Conservation (phyloP, 805 yeast genomes). For the Barnettozyma vustinii region DNA sequence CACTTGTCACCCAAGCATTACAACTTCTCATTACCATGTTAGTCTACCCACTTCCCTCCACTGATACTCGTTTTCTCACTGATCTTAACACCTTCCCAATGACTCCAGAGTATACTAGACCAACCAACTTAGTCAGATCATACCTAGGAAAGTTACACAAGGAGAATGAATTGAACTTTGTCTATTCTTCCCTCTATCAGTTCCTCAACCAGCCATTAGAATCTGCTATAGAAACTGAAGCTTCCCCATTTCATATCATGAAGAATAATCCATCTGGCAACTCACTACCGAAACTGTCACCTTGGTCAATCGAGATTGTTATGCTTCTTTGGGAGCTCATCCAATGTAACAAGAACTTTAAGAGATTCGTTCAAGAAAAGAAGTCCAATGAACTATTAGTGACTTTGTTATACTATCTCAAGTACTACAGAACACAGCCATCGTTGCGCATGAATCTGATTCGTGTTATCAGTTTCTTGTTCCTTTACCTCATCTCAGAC, state of each 20-base stretch:
- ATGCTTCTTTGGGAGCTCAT: conserved; percentile 70
- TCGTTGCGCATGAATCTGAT: conserved; percentile 36
- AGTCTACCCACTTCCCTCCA: conserved; percentile 59
- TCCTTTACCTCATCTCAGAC: conserved; percentile 44
- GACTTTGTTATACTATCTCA: conserved; percentile 51
- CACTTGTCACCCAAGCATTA: conserved; percentile 48
- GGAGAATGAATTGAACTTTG: conserved; percentile 46
- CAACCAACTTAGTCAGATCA: conserved; percentile 43
- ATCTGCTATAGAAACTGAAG: conserved; percentile 32
- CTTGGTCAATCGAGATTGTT: conserved; percentile 54
- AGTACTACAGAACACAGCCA: conserved; percentile 38
- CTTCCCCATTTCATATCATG: conserved; percentile 29
- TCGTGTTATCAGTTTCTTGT: conserved; percentile 45
- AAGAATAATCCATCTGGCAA: conserved; percentile 16
- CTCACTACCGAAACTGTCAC: conserved; percentile 33
- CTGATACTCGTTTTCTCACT: conserved; percentile 32
- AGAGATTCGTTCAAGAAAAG: conserved; percentile 37
- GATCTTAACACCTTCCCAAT: conserved; percentile 26
- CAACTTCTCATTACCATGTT: conserved; percentile 59
- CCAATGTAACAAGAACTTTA: conserved; percentile 63
- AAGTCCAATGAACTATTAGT: conserved; percentile 51
- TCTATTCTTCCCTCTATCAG: conserved; percentile 42
- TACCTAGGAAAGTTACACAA: conserved; percentile 50
- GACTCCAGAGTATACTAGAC: conserved; percentile 23
- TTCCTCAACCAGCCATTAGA: conserved; percentile 44